Evolutionary conservation across 306 rosid species (phyloP).

Genomic region (Macrotyloma uniflorum): DNA sequence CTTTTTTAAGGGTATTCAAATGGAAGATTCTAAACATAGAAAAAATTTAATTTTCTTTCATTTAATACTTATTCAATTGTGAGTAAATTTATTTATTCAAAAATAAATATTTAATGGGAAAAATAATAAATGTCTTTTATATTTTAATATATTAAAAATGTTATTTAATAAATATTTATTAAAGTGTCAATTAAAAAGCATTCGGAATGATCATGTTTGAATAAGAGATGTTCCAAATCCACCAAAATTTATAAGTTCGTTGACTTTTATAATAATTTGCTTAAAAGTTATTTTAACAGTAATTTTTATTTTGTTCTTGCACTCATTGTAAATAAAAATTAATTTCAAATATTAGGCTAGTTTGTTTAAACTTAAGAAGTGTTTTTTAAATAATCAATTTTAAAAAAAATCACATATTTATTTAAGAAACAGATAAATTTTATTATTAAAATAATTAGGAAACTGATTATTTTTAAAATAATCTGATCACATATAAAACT

Average conservation of each 20-base stretch:
- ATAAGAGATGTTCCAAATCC: background rate
- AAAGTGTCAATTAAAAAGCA: background rate
- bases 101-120: background rate
- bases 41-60: background rate
- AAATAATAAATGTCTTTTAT: background rate
- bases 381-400: too few species aligned
- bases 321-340: background rate
- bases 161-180: slow-evolving; percentile 6
- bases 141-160: background rate
- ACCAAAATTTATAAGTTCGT: background rate
- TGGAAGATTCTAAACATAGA: background rate
- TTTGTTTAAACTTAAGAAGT: too few species aligned
- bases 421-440: too few species aligned
- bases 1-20: background rate
- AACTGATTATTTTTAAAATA: too few species aligned
- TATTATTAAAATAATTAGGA: too few species aligned
- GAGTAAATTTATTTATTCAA: background rate
- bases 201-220: background rate
- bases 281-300: background rate
- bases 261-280: background rate
- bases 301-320: background rate
- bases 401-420: too few species aligned
- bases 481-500: too few species aligned
- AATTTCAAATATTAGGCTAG: background rate
- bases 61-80: background rate